A percentile compares a stretch with the other conserved stretches of the same genome.
phyloP scores from a whole-genome alignment of 805 yeast species.

The Tetrapisispora namnaoensis region DNA sequence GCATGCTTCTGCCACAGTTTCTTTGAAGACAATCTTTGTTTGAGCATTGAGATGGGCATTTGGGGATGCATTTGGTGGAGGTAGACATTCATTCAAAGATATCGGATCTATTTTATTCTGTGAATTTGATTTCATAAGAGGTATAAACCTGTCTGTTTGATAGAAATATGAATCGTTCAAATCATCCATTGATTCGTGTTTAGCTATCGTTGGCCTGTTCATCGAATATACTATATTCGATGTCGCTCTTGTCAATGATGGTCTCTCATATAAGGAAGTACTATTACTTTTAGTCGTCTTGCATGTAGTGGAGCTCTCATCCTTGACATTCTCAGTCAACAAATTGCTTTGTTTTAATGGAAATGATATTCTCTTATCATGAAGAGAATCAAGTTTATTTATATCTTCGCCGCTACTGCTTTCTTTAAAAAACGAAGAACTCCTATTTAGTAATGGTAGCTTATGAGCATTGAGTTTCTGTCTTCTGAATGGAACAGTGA shows the following conservation, averaged over 20 bases:
- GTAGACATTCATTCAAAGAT: slow-evolving; percentile 31
- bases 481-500: slow-evolving; percentile 10
- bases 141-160: slow-evolving; percentile 52
- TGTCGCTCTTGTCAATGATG: neutral
- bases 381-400: neutral
- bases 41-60: slow-evolving; percentile 35
- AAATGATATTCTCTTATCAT: neutral
- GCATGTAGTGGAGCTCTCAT: neutral
- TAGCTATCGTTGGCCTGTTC: neutral
- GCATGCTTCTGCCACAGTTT: slow-evolving; percentile 88
- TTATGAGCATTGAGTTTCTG: slow-evolving; percentile 21
- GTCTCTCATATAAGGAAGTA: neutral
- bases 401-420: slow-evolving; percentile 2
- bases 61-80: slow-evolving; percentile 41
- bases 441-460: slow-evolving; percentile 26
- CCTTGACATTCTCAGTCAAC: neutral
- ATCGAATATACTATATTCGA: slow-evolving; percentile 1
- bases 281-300: too few species aligned
- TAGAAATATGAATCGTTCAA: slow-evolving; percentile 20
- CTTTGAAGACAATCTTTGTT: slow-evolving; percentile 45
- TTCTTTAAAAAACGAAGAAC: slow-evolving; percentile 26
- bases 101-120: slow-evolving; percentile 20
- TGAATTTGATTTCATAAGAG: slow-evolving; percentile 42
- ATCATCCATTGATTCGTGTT: slow-evolving; percentile 6
- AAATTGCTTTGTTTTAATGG: neutral